A percentile compares a stretch with the other conserved stretches of the same genome.
These are phyloP conservation scores for Scutellaria minor DNA, from an alignment of 257 asterid genomes.

Conservation along the genomic window DNA sequence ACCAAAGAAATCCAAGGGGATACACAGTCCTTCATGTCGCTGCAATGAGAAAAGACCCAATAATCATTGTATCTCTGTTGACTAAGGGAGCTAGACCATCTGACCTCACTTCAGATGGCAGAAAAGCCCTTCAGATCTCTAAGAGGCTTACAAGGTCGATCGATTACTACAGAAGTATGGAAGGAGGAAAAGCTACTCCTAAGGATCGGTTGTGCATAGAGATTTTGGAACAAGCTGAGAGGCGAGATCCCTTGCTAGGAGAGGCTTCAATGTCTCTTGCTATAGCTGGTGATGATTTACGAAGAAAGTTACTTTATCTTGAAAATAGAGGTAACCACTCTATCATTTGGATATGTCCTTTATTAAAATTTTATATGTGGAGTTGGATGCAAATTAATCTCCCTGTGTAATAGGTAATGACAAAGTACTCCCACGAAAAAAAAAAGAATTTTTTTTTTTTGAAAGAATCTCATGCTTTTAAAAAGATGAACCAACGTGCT, in stretches of 20 bases:
- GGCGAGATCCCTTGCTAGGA: slow-evolving; percentile 84
- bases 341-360: not conserved
- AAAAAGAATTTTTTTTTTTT: too few relatives aligned
- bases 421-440: not conserved
- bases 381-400: slow-evolving; percentile 5
- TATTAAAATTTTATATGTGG: slow-evolving; percentile 13
- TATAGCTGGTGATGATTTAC: slow-evolving; percentile 93
- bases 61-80: slow-evolving; percentile 82
- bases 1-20: slow-evolving; percentile 81
- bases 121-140: slow-evolving; percentile 90
- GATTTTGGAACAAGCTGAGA: slow-evolving; percentile 95
- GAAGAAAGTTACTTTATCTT: slow-evolving; percentile 79
- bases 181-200: slow-evolving; percentile 82
- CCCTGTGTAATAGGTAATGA: not conserved
- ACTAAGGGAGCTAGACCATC: slow-evolving; percentile 95
- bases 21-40: slow-evolving; percentile 94
- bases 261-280: slow-evolving; percentile 98
- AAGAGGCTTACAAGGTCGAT: slow-evolving; percentile 83
- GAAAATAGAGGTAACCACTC: slow-evolving; percentile 80
- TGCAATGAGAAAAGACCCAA: slow-evolving; percentile 95
- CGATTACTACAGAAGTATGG: slow-evolving; percentile 60
- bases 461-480: not conserved
- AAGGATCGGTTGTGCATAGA: slow-evolving; percentile 89
- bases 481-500: not conserved
- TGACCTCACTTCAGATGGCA: slow-evolving; percentile 89